phyloP scores from a whole-genome alignment of 148 eudicot species.

The Arbutus unedo region DNA sequence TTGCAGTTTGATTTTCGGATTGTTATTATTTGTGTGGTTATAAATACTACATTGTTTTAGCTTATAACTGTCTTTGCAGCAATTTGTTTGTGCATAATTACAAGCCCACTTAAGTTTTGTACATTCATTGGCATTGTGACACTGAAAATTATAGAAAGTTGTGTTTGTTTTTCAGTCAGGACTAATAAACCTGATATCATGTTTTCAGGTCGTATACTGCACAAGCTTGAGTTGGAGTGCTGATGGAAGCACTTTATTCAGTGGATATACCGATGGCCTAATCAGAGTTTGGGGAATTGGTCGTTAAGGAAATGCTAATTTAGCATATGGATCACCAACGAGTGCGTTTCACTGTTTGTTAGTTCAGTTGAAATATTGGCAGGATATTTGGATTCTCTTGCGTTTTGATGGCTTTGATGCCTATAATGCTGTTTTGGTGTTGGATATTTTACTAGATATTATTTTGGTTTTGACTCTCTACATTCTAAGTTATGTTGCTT shows the following conservation, averaged over 20 bases:
- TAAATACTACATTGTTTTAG: background rate
- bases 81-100: background rate
- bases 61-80: background rate
- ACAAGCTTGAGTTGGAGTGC: conserved; percentile 12
- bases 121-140: too few species aligned
- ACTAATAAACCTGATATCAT: background rate
- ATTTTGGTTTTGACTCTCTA: background rate
- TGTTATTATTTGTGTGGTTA: background rate
- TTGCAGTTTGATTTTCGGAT: background rate
- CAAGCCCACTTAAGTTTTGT: background rate
- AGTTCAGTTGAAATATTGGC: background rate
- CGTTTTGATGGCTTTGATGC: conserved; percentile 5
- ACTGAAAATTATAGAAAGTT: background rate
- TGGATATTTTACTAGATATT: background rate
- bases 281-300: conserved; percentile 12
- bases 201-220: conserved; percentile 1
- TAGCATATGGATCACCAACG: background rate
- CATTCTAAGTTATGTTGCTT: background rate
- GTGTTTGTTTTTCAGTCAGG: background rate
- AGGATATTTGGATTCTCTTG: background rate
- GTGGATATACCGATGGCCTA: conserved; percentile 13
- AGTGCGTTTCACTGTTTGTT: background rate
- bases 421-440: background rate
- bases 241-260: conserved; percentile 12
- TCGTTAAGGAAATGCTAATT: background rate